Base-by-base conservation (phyloP, 1,284 basidiomycete genomes). In the Blastosporella zonata region DNA sequence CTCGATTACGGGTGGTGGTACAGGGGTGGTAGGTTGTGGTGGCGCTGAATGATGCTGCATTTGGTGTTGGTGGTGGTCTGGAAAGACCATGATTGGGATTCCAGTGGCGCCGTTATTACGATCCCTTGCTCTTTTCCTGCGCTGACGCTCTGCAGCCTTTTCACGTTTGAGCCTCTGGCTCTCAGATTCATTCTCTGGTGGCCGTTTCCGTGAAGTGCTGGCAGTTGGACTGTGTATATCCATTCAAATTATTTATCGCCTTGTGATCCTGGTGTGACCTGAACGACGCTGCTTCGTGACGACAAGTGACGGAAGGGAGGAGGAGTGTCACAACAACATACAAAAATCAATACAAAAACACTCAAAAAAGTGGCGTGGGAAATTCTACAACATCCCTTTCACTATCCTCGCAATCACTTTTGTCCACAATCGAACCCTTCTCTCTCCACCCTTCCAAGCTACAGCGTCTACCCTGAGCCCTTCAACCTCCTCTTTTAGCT, bases 121-220 rank as follows among this genome's bases (percentile, higher is more conserved):
- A 69, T 90, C 87, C 58, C 85, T 77, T 68, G 87, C 84, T 46
- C 87, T 81, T 65, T 90, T 90, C 54, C 85, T 66, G 37, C 87
- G 77, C 63, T 90, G 87, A 49, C 87, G 73, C 64, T 90, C 87
- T 39, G 87, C 84, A 0, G 87, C 87, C 65, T 90, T 90, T 73
- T 86, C 84, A 54, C 87, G 78, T 62, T 89, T 89, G 57, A 78
- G 71, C 57, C 79, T 71, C 67, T 87, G 84, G 49, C 74, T 75
- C 22, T 80, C 76, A 4, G 82, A 82, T 70, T 87, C 84, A 72
- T 82, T 78, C 63, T 87, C 84, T 56, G 84, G 73, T 34, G 75
- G 68, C n/a, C 81, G 73, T 62, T 81, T 84, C 54, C 79, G 73
- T 15, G 70, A 63, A 12, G 68, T 52, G 38, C 49, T 47, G 17